These are phyloP conservation scores for Hordeum pubiflorum DNA, from an alignment of 202 grass and related monocot species.

Conservation along the genomic window DNA sequence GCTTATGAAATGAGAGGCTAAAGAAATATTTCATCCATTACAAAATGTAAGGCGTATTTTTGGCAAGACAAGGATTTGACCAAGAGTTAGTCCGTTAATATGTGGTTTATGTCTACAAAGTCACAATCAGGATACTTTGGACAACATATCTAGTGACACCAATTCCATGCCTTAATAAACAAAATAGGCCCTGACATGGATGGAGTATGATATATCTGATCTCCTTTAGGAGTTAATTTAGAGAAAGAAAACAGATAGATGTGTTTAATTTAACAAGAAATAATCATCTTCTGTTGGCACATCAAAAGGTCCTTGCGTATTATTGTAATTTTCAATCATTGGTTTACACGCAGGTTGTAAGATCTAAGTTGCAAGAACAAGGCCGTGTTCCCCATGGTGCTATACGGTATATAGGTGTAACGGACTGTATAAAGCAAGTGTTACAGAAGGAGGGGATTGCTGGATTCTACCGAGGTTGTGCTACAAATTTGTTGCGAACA, in stretches of 20 bases:
- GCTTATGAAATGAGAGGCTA: not conserved
- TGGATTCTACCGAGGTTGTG: slow-evolving; percentile 79
- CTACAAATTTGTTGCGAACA: slow-evolving; percentile 78
- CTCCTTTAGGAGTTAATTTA: not conserved
- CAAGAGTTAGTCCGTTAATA: not conserved
- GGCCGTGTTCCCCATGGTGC: slow-evolving; percentile 35
- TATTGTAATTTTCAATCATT: not conserved
- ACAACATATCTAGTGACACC: not conserved
- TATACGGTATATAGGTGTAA: slow-evolving; percentile 41
- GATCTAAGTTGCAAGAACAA: slow-evolving; percentile 84
- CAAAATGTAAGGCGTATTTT: not conserved
- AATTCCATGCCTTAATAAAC: not conserved
- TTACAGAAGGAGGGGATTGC: slow-evolving; percentile 51
- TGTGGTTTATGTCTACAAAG: not conserved
- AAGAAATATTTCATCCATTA: not conserved
- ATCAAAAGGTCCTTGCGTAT: not conserved
- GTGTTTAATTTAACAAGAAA: not conserved
- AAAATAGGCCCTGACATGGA: not conserved
- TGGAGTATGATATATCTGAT: not conserved
- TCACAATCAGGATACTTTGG: not conserved
- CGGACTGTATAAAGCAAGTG: slow-evolving; percentile 71
- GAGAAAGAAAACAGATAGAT: not conserved
- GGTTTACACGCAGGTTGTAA: slow-evolving; percentile 48
- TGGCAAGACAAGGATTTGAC: not conserved
- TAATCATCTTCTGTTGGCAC: not conserved